phyloP scores from a whole-genome alignment of 108 stramenopile species.

The Chaetoceros muelleri region DNA sequence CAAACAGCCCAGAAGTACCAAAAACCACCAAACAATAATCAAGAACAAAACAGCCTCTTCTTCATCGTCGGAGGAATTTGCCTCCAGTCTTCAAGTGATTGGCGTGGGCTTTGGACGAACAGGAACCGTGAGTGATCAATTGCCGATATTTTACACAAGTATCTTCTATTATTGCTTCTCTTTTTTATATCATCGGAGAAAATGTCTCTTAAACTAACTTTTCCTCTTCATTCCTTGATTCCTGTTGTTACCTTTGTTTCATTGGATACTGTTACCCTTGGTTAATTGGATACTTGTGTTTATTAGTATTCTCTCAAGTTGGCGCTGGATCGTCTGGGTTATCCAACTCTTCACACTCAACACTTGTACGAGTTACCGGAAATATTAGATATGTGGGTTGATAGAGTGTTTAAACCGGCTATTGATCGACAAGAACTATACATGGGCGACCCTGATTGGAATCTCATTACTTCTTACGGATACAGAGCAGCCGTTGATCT shows the following conservation, averaged over 20 bases:
- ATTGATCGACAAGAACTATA: slow-evolving; percentile 25
- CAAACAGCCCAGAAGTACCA: slow-evolving; percentile 1
- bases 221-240: not conserved
- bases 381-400: slow-evolving; percentile 43
- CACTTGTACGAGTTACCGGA: slow-evolving; percentile 58
- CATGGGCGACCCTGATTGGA: slow-evolving; percentile 43
- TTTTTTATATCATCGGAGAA: not conserved
- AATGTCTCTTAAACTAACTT: not conserved
- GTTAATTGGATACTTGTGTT: not conserved
- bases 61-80: no score
- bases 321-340: slow-evolving; percentile 63
- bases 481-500: slow-evolving; percentile 63
- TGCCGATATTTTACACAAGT: not conserved
- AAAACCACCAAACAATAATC: slow-evolving; percentile 12
- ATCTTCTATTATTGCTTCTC: not conserved
- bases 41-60: no score
- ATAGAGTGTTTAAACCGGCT: slow-evolving; percentile 43
- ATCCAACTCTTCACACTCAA: slow-evolving; percentile 65
- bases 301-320: slow-evolving; percentile 54
- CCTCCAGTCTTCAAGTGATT: slow-evolving; percentile 68
- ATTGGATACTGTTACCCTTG: no score
- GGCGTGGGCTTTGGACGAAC: slow-evolving; percentile 76
- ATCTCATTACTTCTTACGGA: slow-evolving; percentile 32
- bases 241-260: not conserved
- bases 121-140: slow-evolving; percentile 40